These are phyloP conservation scores for Fonsecaea erecta DNA, from an alignment of 2,329 filamentous ascomycete genomes.

Conservation along the genomic window DNA sequence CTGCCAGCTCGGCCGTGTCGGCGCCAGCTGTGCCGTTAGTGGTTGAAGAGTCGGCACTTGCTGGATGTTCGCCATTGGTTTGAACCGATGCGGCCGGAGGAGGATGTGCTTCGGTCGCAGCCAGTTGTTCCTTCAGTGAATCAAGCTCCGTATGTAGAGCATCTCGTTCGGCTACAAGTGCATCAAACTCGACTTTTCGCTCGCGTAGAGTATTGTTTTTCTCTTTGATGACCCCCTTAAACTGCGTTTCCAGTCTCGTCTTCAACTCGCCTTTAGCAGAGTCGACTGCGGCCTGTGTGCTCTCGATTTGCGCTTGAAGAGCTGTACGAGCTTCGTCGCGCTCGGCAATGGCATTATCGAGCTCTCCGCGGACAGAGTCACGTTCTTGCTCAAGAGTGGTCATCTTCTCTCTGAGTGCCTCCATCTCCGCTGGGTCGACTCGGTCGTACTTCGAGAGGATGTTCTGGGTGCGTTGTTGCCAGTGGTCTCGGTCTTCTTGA, in stretches of 20 bases:
- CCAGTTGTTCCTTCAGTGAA: conserved; percentile 65
- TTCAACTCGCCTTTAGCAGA: conserved; percentile 56
- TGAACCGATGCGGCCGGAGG: conserved; percentile 39
- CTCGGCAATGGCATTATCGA: conserved; percentile 56
- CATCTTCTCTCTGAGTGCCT: conserved; percentile 82
- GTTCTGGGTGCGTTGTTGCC: conserved; percentile 94
- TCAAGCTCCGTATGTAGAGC: conserved; percentile 71
- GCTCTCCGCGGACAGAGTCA: conserved; percentile 64
- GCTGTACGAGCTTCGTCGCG: conserved; percentile 45
- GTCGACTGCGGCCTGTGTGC: conserved; percentile 54
- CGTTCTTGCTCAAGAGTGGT: conserved; percentile 68
- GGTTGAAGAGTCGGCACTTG: conserved; percentile 45
- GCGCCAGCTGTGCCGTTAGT: conserved; percentile 32
- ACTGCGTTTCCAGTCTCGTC: conserved; percentile 53
- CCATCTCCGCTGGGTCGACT: conserved; percentile 89
- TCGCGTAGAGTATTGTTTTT: conserved; percentile 66
- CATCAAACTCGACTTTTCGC: conserved; percentile 55
- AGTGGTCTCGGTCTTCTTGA: conserved; percentile 88
- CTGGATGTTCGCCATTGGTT: conserved; percentile 53
- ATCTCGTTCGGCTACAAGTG: conserved; percentile 65
- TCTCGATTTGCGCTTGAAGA: conserved; percentile 57
- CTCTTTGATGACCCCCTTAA: conserved; percentile 64
- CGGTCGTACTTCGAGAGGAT: conserved; percentile 96
- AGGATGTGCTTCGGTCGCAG: conserved; percentile 60
- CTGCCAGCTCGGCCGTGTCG: conserved; percentile 54